Conservation (phyloP, 1,284 basidiomycete species). For the Anthracocystis panici-leucophaei region DNA sequence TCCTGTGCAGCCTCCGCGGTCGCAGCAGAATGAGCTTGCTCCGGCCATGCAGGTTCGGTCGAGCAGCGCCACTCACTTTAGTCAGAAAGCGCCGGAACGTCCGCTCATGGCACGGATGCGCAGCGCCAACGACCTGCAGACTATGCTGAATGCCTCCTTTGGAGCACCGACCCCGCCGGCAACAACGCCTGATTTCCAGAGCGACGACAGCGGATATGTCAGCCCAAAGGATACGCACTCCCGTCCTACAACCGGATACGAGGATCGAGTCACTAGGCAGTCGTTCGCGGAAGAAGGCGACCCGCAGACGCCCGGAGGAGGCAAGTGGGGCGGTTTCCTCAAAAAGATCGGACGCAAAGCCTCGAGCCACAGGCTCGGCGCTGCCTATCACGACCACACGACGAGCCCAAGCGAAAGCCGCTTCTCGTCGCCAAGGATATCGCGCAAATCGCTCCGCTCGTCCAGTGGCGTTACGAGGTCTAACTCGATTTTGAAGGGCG, state of each 20-base stretch:
- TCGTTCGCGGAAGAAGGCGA: slow-evolving; percentile 17
- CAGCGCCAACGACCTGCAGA: slow-evolving; percentile 43
- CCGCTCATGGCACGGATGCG: slow-evolving; percentile 37
- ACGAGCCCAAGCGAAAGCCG: slow-evolving; percentile 27
- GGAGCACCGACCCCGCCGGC: slow-evolving; percentile 15
- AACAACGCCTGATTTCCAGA: slow-evolving; percentile 24
- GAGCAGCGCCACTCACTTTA: slow-evolving; percentile 12
- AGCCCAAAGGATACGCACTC: slow-evolving; percentile 14
- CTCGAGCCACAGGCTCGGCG: slow-evolving; percentile 36
- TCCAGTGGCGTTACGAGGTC: slow-evolving; percentile 15
- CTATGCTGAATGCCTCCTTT: slow-evolving; percentile 16
- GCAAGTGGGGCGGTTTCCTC: slow-evolving; percentile 51
- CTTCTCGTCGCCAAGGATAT: slow-evolving; percentile 27
- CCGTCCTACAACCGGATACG: slow-evolving; percentile 18
- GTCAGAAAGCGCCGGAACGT: slow-evolving; percentile 7
- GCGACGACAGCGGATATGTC: slow-evolving; percentile 27
- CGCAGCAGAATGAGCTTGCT: slow-evolving; percentile 2
- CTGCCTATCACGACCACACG: slow-evolving; percentile 16
- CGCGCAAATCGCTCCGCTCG: slow-evolving; percentile 32
- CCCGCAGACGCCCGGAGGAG: slow-evolving; percentile 10
- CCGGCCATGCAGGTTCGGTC: slow-evolving; percentile 1
- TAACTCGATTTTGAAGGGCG: slow-evolving; percentile 16
- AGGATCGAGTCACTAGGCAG: slow-evolving; percentile 14
- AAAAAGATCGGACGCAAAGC: slow-evolving; percentile 56
- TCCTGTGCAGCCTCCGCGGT: slow-evolving; percentile 7